These are phyloP conservation scores for Boletus eberwhitei DNA, from an alignment of 768 basidiomycete species.

Conservation along the genomic window DNA sequence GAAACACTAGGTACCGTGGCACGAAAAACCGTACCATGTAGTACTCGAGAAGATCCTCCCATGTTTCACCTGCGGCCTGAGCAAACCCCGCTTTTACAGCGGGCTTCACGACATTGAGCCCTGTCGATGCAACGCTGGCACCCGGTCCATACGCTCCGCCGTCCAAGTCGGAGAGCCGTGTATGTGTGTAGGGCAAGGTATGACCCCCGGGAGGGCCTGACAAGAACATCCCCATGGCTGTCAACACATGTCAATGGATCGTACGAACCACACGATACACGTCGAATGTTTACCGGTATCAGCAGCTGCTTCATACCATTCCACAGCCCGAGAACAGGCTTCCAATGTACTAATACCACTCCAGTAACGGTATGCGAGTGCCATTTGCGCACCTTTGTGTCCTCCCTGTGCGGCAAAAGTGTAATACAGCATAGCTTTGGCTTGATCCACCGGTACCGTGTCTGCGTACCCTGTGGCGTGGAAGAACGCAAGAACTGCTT, in stretches of 20 bases:
- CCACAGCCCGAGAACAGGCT: conserved; percentile 76
- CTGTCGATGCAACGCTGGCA: conserved; percentile 90
- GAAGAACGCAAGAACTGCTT: conserved; percentile 85
- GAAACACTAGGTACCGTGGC: neutral
- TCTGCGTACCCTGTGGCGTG: conserved; percentile 79
- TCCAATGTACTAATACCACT: conserved; percentile 90
- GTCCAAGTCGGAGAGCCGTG: conserved; percentile 80
- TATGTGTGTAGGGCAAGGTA: conserved; percentile 77
- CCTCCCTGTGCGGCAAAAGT: conserved; percentile 92
- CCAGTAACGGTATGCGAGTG: conserved; percentile 93
- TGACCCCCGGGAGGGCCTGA: conserved; percentile 90
- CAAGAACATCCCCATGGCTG: conserved; percentile 77
- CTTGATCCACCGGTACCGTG: conserved; percentile 62
- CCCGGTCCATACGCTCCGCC: conserved; percentile 96
- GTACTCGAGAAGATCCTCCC: conserved; percentile 90
- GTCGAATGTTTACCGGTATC: conserved; percentile 63
- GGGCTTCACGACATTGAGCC: conserved; percentile 63
- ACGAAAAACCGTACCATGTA: conserved; percentile 57
- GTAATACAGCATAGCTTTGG: conserved; percentile 85
- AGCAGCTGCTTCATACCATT: conserved; percentile 89
- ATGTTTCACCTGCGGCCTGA: conserved; percentile 86
- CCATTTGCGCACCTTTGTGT: conserved; percentile 86
- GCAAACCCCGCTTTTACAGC: conserved; percentile 83
- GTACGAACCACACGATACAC: neutral
- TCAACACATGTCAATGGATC: neutral